These are phyloP conservation scores for Thraustotheca clavata DNA, from an alignment of 352 stramenopile genomes.

Conservation along the genomic window DNA sequence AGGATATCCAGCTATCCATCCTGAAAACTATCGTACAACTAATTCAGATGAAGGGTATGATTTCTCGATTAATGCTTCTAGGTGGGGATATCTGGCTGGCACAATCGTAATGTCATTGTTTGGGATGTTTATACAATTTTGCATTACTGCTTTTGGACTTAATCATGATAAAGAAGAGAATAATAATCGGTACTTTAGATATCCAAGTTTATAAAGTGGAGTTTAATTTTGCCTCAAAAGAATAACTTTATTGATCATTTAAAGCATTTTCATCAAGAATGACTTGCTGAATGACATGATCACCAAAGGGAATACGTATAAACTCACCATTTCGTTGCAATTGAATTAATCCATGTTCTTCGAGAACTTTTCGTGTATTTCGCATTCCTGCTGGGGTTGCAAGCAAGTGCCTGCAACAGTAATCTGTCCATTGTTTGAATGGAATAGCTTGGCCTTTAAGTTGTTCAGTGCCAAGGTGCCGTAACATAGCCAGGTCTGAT, in stretches of 20 bases:
- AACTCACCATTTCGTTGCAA: not conserved
- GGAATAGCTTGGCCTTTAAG: conserved; percentile 6
- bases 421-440: conserved; percentile 6
- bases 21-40: conserved; percentile 36
- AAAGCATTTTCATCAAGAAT: not conserved
- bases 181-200: not conserved
- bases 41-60: conserved; percentile 34
- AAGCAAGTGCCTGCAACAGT: conserved; percentile 14
- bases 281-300: conserved; percentile 13
- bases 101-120: conserved; percentile 48
- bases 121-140: conserved; percentile 32
- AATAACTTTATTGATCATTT: too few species aligned
- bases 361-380: conserved; percentile 4
- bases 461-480: conserved; percentile 7
- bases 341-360: conserved; percentile 8
- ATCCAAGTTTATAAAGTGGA: not conserved
- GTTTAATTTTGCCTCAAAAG: too few species aligned
- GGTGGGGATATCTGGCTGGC: conserved; percentile 65
- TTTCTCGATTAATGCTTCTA: conserved; percentile 54
- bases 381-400: conserved; percentile 8
- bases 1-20: conserved; percentile 43
- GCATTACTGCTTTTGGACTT: conserved; percentile 19
- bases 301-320: conserved; percentile 13
- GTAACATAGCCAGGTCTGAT: conserved; percentile 41
- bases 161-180: not conserved